Base-by-base conservation (phyloP, 73 alveolate species). In the Paramecium octaurelia region DNA sequence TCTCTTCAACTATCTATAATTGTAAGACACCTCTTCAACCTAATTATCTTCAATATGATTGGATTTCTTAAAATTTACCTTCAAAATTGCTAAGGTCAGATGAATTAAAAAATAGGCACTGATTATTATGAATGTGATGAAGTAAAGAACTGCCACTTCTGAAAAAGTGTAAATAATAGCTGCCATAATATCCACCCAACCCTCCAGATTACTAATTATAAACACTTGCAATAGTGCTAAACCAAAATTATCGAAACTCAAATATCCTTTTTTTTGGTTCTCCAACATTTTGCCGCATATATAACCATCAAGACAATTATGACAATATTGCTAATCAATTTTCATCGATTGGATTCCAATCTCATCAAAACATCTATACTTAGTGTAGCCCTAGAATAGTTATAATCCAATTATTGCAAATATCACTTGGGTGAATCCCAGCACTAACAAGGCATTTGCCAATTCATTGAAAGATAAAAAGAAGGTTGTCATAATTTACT, bases 361-460 rank as follows among this genome's bases (percentile, higher is more conserved):
- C 6, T 88, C 44, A 54, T 70, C 44, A 77, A 97, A 89, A 85
- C 99, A 98, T 87, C 98, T 92, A 16, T 96, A 93, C 69, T 92
- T 95, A 29, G 98, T 93, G 27, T 92, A 88, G 1, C 99, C 99
- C 77, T 95, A 60, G 95, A 98, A 98, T 88, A 98, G 89, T 88
- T 97, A 97, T 27, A 90, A 92, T 27, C 99, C 99, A 18, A 99
- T 99, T 18, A 98, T 96, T 6, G 99, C 99, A 88, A 98, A 98
- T 77, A 98, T 93, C 0, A 96, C 58, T 86, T 93, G 93, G 95
- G 98, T 95, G 95, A 98, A 97, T 31, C 96, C 70, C 24, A 98
- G 75, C 38, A 98, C 97, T 24, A 97, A 93, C 1, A 97, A 92
- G 7, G 99, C 97, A 71, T 97, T 99, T 58, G 97, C 95, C 35